These are phyloP conservation scores for Penicillium longicatenatum DNA, from an alignment of 495 filamentous ascomycete genomes.

Conservation along the genomic window DNA sequence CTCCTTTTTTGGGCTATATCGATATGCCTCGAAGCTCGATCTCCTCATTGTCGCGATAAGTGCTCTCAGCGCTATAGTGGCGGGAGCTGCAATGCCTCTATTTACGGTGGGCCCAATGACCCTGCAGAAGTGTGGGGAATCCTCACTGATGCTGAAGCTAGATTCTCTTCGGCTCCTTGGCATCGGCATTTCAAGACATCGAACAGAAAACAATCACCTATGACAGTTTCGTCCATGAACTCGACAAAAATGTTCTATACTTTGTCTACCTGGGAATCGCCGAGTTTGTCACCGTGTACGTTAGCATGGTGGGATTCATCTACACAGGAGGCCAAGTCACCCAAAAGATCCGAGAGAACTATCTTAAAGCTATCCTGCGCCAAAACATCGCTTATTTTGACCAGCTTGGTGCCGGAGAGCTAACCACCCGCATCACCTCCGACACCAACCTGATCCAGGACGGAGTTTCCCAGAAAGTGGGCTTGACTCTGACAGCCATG, in stretches of 20 bases:
- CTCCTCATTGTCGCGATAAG: conserved; percentile 69
- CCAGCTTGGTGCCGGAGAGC: conserved; percentile 86
- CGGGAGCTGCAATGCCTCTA: conserved; percentile 78
- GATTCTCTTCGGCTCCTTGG: conserved; percentile 73
- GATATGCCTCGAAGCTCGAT: conserved; percentile 79
- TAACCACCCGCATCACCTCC: conserved; percentile 88
- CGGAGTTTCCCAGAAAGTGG: conserved; percentile 84
- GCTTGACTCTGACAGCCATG: conserved; percentile 69
- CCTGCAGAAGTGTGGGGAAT: not conserved
- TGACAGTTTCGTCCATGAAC: conserved; percentile 57
- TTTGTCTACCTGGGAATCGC: conserved; percentile 89
- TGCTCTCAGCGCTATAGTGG: conserved; percentile 69
- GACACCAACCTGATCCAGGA: conserved; percentile 90
- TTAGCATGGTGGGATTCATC: conserved; percentile 85
- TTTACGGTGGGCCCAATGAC: conserved; percentile 58
- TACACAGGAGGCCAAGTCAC: conserved; percentile 90
- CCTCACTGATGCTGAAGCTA: not conserved
- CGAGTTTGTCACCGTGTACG: conserved; percentile 79
- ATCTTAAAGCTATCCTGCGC: conserved; percentile 78
- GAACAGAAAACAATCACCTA: conserved; percentile 41
- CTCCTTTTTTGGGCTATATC: conserved; percentile 68
- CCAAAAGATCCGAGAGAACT: conserved; percentile 81
- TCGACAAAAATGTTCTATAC: conserved; percentile 75
- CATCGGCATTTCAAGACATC: conserved; percentile 69
- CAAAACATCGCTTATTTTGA: conserved; percentile 96